Base-by-base conservation (phyloP, 192 early-diverging fungal genomes). In the Mortierella alpina region DNA sequence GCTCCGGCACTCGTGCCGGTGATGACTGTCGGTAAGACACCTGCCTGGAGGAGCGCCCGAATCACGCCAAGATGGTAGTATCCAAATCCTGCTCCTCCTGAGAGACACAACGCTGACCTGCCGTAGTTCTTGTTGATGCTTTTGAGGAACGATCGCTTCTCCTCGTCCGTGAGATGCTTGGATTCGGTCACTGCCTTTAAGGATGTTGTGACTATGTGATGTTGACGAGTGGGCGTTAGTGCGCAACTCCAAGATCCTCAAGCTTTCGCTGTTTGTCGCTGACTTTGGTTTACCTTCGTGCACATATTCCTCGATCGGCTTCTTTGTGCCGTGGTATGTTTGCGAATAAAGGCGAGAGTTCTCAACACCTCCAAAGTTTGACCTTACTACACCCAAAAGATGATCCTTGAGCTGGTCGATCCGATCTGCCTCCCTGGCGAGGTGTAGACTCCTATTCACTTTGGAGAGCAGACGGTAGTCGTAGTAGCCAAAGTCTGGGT, bases 341-440 rank as follows among this genome's bases (percentile, higher is more conserved):
- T 90, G 85, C 48, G 88, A 87, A 76, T 95, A 96, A 23, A 96
- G 83, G 10, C 84, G 82, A 70, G 86, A 83, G 81, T 93, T 94
- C 57, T 94, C 93, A 41, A 94, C 85, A 9, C 92, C 92, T 23
- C 88, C 93, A 75, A 94, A 89, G 73, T 96, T 94, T 61, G 85
- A 78, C 66, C 93, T 96, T 65, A 92, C 87, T 14, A 89, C 91
- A 48, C 83, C 86, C 9, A 85, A 83, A 6, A 91, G 74, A 22
- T 86, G 71, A 64, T 87, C 85, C 66, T 89, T 87, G 39, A 88
- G 83, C 42, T 75, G 72, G 18, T 84, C 82, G 20, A 74, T 49
- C 39, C 84, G 59, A 57, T 85, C 68, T 22, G 62, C 58, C 22
- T 82, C 50, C 20, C 86, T 66, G 23, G 84, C 85, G 39, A 55